Evolutionary conservation across 2,329 filamentous ascomycete genomes (phyloP).

Genomic region (Aspergillus sergii): DNA sequence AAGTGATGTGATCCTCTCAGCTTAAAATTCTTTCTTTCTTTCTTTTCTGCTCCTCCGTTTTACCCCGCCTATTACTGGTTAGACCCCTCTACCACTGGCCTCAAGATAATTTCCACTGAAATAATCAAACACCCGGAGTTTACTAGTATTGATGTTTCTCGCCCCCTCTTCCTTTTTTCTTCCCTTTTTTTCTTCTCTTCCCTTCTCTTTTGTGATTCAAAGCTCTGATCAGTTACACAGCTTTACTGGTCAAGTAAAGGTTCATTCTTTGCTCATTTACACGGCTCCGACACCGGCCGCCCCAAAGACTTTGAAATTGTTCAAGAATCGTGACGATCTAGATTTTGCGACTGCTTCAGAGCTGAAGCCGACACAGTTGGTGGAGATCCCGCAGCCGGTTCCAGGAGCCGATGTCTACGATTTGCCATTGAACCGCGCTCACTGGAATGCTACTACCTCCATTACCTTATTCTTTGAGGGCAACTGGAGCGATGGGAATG

Average conservation of each 20-base stretch:
- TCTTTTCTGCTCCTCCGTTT: neutral
- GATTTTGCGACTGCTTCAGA: constrained; percentile 80
- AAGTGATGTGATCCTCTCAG: constrained; percentile 36
- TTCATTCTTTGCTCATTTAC: constrained; percentile 86
- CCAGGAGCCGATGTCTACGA: constrained; percentile 71
- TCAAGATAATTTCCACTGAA: neutral
- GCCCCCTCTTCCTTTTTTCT: too few relatives aligned
- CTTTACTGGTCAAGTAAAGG: constrained; percentile 90
- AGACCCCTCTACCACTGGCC: constrained; percentile 23
- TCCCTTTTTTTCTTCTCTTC: too few relatives aligned
- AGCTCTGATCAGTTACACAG: constrained; percentile 46
- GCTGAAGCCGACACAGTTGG: constrained; percentile 69
- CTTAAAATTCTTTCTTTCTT: neutral
- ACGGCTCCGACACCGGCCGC: constrained; percentile 71
- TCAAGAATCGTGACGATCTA: constrained; percentile 81
- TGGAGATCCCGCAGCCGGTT: constrained; percentile 75
- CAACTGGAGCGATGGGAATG: constrained; percentile 80
- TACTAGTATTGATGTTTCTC: neutral
- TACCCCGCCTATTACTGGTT: constrained; percentile 26
- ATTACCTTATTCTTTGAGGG: constrained; percentile 88
- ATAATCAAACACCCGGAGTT: neutral
- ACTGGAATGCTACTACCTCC: constrained; percentile 82
- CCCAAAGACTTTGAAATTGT: constrained; percentile 82
- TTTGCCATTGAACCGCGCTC: constrained; percentile 80
- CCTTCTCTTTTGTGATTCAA: too few relatives aligned